A percentile compares a stretch with the other conserved stretches of the same genome.
Evolutionary conservation across 139 green algal species (phyloP).

Genomic region (Chlorella sorokiniana): DNA sequence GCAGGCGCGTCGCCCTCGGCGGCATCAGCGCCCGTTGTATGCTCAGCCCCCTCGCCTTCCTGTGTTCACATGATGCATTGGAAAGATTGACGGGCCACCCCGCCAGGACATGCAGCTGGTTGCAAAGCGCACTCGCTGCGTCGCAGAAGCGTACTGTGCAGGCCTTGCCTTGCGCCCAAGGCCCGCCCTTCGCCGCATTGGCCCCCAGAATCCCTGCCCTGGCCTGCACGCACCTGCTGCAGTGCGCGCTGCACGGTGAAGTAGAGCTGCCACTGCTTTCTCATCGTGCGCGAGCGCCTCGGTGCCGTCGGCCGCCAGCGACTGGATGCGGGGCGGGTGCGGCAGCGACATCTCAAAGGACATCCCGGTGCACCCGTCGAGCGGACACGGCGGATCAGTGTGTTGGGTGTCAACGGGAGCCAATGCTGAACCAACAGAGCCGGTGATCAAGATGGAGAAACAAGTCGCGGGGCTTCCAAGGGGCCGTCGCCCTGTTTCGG

Average conservation of each 20-base stretch:
- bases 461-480: no score
- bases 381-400: not conserved
- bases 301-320: not conserved
- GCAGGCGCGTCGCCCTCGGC: not conserved
- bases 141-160: not conserved
- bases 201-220: slow-evolving; percentile 1
- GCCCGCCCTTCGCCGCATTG: no score
- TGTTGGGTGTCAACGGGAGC: no score
- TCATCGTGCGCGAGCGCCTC: slow-evolving; percentile 11
- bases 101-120: no score
- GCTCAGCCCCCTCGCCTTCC: not conserved
- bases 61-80: not conserved
- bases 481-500: no score
- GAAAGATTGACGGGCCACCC: not conserved
- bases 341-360: slow-evolving; percentile 35
- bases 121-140: not conserved
- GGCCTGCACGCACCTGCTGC: slow-evolving; percentile 7
- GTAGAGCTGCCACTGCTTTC: slow-evolving; percentile 33
- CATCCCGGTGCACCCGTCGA: not conserved
- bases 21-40: not conserved
- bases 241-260: not conserved
- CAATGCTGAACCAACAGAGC: no score
- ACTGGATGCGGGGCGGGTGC: slow-evolving; percentile 22
- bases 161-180: not conserved
- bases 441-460: no score